These are phyloP conservation scores for Cercospora sp. DNA, from an alignment of 2,329 filamentous ascomycete genomes.

Conservation along the genomic window DNA sequence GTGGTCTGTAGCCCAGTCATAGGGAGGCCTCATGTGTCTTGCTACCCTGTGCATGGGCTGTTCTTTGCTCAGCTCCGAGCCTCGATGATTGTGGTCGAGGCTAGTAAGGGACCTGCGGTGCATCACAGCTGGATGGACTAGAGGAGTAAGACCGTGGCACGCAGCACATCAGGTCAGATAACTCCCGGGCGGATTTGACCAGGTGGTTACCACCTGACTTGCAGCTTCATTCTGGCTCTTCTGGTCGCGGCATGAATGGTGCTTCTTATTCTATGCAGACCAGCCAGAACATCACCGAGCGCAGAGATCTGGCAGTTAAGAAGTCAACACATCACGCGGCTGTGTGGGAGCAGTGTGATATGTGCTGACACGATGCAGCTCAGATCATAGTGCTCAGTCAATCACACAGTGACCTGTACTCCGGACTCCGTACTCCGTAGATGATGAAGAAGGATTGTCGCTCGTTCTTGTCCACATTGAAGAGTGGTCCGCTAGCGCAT, in stretches of 20 bases:
- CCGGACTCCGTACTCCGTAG: neutral
- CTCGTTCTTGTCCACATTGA: neutral
- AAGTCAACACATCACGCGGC: neutral
- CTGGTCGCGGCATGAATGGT: neutral
- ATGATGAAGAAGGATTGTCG: neutral
- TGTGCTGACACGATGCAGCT: neutral
- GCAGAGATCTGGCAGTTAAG: too few species aligned
- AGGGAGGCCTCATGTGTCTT: neutral
- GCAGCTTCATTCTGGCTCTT: neutral
- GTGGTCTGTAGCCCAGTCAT: neutral
- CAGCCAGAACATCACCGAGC: neutral
- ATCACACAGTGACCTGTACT: neutral
- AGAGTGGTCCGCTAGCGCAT: neutral
- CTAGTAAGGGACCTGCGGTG: neutral
- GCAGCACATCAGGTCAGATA: neutral
- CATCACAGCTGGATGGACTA: neutral
- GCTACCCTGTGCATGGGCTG: neutral
- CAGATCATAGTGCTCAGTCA: neutral
- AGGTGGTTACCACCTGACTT: neutral
- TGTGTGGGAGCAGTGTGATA: neutral
- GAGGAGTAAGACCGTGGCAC: neutral
- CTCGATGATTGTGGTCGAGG: neutral
- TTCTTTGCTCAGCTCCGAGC: neutral
- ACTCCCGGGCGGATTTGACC: neutral
- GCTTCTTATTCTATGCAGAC: neutral